A percentile compares a stretch with the other conserved stretches of the same genome.
These are phyloP conservation scores for Trypanosoma vivax DNA, from an alignment of 208 protist genomes.

Conservation along the genomic window DNA sequence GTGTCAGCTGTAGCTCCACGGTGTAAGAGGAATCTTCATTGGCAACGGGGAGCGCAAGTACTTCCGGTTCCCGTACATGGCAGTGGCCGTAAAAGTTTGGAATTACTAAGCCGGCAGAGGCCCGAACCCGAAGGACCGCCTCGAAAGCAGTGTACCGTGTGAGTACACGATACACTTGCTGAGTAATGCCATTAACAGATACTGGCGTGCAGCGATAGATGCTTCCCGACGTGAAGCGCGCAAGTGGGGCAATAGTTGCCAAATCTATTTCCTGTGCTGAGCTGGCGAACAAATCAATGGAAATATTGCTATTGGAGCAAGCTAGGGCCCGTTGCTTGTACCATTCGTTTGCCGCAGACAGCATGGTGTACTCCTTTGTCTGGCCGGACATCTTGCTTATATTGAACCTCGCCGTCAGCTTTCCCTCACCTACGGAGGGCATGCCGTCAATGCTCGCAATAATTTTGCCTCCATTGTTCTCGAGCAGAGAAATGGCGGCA, in stretches of 20 bases:
- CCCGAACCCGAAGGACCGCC: conserved; percentile 94
- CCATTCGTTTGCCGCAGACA: conserved; percentile 87
- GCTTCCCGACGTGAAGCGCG: conserved; percentile 70
- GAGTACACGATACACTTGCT: conserved; percentile 71
- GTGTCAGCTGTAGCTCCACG: conserved; percentile 59
- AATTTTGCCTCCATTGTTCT: conserved; percentile 91
- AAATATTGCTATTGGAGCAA: conserved; percentile 87
- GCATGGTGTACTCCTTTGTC: conserved; percentile 83
- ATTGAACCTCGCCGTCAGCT: conserved; percentile 84
- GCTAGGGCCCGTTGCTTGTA: conserved; percentile 94
- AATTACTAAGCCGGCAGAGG: conserved; percentile 74
- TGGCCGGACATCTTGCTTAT: conserved; percentile 59
- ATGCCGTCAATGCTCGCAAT: conserved; percentile 77
- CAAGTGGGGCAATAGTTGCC: conserved; percentile 83
- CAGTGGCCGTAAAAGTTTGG: conserved; percentile 94
- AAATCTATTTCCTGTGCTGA: conserved; percentile 79
- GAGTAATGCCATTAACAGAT: conserved; percentile 53
- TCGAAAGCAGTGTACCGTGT: conserved; percentile 91
- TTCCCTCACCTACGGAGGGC: conserved; percentile 85
- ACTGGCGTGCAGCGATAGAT: conserved; percentile 55
- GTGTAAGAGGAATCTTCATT: conserved; percentile 87
- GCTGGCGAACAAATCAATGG: conserved; percentile 89
- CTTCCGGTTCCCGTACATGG: conserved; percentile 91
- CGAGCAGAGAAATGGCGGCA: conserved; percentile 84
- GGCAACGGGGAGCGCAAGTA: conserved; percentile 93